phyloP scores from a whole-genome alignment of 169 alveolate genomes.

The Plasmodium gaboni region DNA sequence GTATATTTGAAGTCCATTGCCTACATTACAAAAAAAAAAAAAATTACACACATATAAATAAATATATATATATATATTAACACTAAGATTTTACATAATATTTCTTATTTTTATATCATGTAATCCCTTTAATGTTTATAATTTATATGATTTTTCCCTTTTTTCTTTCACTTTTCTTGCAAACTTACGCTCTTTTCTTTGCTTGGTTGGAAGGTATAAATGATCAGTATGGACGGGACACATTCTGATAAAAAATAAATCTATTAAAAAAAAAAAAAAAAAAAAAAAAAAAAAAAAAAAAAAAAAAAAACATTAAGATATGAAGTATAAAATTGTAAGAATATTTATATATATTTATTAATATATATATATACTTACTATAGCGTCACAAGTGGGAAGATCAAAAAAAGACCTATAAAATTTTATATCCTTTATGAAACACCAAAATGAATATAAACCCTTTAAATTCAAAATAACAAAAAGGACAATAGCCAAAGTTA shows the following conservation, averaged over 20 bases:
- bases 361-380: constrained; percentile 19
- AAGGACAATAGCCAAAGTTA: constrained; percentile 47
- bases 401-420: constrained; percentile 32
- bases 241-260: constrained; percentile 59
- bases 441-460: constrained; percentile 66
- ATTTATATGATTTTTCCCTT: too few relatives aligned
- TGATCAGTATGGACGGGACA: constrained; percentile 53
- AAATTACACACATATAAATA: background rate
- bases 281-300: background rate
- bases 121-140: constrained; percentile 4
- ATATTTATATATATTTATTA: background rate
- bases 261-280: constrained; percentile 2
- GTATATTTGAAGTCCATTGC: constrained; percentile 35
- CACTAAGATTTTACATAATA: background rate
- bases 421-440: constrained; percentile 25
- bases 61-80: background rate
- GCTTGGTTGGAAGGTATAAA: constrained; percentile 43
- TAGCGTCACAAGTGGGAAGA: constrained; percentile 44
- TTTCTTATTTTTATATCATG: background rate
- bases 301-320: background rate
- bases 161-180: too few relatives aligned
- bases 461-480: constrained; percentile 43
- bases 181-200: constrained; percentile 38
- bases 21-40: background rate
- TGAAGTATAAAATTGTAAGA: background rate